Conservation (phyloP, 768 basidiomycete species). For the Tricholoma sp. region DNA sequence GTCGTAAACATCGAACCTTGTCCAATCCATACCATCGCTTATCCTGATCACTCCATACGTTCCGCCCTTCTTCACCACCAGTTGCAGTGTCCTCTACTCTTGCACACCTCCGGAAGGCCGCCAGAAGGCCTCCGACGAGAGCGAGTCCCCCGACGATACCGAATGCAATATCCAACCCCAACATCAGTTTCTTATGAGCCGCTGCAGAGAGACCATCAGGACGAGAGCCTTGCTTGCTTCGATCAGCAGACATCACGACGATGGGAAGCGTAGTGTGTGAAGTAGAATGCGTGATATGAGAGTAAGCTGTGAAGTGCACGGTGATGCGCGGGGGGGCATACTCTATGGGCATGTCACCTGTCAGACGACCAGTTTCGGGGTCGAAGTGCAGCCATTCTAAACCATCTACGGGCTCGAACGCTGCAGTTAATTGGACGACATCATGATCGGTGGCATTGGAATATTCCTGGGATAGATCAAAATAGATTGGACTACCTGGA, state of each 20-base stretch:
- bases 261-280: constrained; percentile 60
- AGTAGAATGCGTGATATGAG: constrained; percentile 58
- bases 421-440: constrained; percentile 49
- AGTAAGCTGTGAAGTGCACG: constrained; percentile 66
- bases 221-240: constrained; percentile 32
- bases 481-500: constrained; percentile 45
- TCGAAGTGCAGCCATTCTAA: constrained; percentile 52
- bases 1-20: constrained; percentile 19
- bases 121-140: constrained; percentile 48
- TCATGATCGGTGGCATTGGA: constrained; percentile 42
- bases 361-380: constrained; percentile 35
- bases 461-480: constrained; percentile 52
- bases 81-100: constrained; percentile 56
- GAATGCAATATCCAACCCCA: constrained; percentile 59
- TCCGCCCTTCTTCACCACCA: constrained; percentile 52
- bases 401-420: constrained; percentile 47
- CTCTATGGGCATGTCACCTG: constrained; percentile 51
- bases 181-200: constrained; percentile 43
- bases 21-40: constrained; percentile 63
- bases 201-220: constrained; percentile 33
- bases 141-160: constrained; percentile 57
- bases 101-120: constrained; percentile 49
- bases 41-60: constrained; percentile 59
- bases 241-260: constrained; percentile 34
- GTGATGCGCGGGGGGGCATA: constrained; percentile 37